Evolutionary conservation across 768 basidiomycete species (phyloP).

Genomic region (Collybia sordida): DNA sequence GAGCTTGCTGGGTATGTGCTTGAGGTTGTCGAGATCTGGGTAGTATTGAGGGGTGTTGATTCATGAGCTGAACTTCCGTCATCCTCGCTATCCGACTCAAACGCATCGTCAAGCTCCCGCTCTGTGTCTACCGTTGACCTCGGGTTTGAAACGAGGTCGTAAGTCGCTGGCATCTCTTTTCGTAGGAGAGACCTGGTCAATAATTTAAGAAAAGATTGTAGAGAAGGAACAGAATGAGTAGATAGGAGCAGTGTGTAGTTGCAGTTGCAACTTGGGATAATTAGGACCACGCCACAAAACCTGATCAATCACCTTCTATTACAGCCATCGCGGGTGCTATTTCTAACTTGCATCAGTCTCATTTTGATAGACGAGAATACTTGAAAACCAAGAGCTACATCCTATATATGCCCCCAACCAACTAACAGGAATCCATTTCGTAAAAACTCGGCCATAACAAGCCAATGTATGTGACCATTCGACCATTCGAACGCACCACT

Average conservation of each 20-base stretch:
- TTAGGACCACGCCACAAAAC: background rate
- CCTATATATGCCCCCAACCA: no score
- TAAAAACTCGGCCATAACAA: no score
- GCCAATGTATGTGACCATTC: no score
- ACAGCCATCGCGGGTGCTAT: background rate
- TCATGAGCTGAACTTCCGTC: conserved; percentile 27
- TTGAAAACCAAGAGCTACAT: no score
- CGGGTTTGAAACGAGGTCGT: conserved; percentile 6
- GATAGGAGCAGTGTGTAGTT: no score
- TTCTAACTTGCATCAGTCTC: no score
- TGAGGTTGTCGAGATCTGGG: background rate
- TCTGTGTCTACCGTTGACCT: conserved; percentile 6
- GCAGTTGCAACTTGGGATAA: background rate
- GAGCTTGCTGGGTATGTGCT: conserved; percentile 18
- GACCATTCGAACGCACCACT: no score
- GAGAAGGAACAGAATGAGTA: background rate
- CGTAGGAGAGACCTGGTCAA: conserved; percentile 1
- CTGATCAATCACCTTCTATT: background rate
- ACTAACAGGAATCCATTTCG: no score
- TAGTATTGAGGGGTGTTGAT: conserved; percentile 31
- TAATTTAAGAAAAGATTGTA: conserved; percentile 20
- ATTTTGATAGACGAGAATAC: no score
- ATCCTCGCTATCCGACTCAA: conserved; percentile 18
- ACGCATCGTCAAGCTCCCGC: conserved; percentile 11
- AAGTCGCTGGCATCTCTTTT: conserved; percentile 45